Percentiles rank a stretch among this genome's conserved stretches.
phyloP scores from a whole-genome alignment of 2,329 filamentous ascomycete genomes.

The Paraphaeosphaeria sporulosa region DNA sequence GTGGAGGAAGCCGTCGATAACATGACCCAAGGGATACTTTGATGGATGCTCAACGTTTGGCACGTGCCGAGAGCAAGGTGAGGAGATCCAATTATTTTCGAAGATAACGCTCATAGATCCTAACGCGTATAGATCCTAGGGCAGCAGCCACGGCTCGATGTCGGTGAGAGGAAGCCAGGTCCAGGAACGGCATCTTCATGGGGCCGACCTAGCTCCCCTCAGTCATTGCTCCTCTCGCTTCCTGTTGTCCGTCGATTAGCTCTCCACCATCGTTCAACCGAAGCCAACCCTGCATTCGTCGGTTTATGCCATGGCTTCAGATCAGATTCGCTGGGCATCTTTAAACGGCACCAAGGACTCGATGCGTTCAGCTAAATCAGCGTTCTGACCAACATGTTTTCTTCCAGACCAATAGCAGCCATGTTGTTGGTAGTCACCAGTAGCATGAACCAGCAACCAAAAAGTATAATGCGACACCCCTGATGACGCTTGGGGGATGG shows the following conservation, averaged over 20 bases:
- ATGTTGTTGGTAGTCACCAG: too few relatives aligned
- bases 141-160: neutral
- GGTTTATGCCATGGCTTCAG: too few relatives aligned
- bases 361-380: too few relatives aligned
- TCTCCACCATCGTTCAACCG: too few relatives aligned
- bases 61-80: neutral
- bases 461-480: too few relatives aligned
- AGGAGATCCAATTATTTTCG: neutral
- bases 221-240: neutral
- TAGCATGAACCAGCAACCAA: too few relatives aligned
- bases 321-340: too few relatives aligned
- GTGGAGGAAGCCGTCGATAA: too few relatives aligned
- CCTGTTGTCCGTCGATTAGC: neutral
- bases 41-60: neutral
- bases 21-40: neutral
- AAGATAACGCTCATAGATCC: neutral
- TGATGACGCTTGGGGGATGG: too few relatives aligned
- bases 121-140: neutral
- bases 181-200: neutral
- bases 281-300: neutral
- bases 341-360: too few relatives aligned
- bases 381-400: too few relatives aligned
- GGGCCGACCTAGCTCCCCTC: constrained; percentile 2
- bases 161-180: neutral
- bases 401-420: too few relatives aligned